Percentiles rank a stretch among this genome's conserved stretches.
Conservation (phyloP, 1,284 basidiomycete species). For the Inonotus hispidus region DNA sequence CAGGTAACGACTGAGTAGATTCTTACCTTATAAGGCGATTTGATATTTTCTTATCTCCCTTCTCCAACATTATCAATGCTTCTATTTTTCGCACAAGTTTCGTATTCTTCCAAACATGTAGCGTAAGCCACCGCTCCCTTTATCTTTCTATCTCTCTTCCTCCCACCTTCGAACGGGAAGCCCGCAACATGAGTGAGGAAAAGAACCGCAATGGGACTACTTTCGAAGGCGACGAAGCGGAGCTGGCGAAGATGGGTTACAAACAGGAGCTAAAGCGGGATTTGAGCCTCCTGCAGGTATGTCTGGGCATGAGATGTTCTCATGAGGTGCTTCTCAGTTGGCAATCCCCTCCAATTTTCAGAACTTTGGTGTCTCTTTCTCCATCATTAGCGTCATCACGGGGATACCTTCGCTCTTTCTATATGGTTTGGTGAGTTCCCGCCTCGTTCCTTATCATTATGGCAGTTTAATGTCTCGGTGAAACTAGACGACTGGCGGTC, state of each 20-base stretch:
- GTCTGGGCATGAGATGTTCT: background rate
- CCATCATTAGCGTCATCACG: slow-evolving; percentile 69
- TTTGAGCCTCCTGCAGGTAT: slow-evolving; percentile 52
- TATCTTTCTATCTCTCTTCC: background rate
- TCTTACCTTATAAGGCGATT: background rate
- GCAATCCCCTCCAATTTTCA: slow-evolving; percentile 28
- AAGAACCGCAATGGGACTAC: slow-evolving; percentile 1
- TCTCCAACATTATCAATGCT: background rate
- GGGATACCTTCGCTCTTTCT: slow-evolving; percentile 62
- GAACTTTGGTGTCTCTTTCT: slow-evolving; percentile 76
- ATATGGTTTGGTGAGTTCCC: slow-evolving; percentile 52
- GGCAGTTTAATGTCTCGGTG: background rate
- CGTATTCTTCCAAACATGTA: background rate
- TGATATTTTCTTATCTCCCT: background rate
- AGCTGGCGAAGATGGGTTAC: slow-evolving; percentile 68
- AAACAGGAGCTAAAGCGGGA: slow-evolving; percentile 71
- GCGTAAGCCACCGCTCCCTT: background rate
- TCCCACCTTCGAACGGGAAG: background rate
- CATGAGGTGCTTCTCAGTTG: background rate
- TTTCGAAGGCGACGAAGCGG: slow-evolving; percentile 45
- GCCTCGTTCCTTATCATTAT: background rate
- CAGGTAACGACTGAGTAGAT: background rate
- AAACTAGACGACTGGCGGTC: slow-evolving; percentile 60
- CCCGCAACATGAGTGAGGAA: background rate
- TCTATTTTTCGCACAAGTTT: background rate